Evolutionary conservation across 2,329 filamentous ascomycete species (phyloP), one percentile per base, ranked within the genome.

Genomic region (Colletotrichum melonis): DNA sequence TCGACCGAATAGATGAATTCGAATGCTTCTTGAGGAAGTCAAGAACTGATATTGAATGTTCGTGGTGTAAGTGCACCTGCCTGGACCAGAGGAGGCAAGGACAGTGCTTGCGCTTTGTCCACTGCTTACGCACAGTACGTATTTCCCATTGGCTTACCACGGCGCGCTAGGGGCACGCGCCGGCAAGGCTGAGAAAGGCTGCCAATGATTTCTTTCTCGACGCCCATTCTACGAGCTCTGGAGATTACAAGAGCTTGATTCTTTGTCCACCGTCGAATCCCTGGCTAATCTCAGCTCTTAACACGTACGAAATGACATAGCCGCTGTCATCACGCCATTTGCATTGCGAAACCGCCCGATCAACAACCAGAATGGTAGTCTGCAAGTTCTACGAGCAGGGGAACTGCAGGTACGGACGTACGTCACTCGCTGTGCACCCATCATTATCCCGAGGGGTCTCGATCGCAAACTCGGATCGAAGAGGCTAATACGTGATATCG

Each of bases 381-480:
- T 89, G 87, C 81, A 84, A 82, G 78, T 89, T 85, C 79, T 89
- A 79, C 74, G 81, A 85, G 81, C 85, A 87, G 78, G 88, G 88
- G 69, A 83, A 83, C 79, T 89, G 88, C 85, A 86, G 83, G 72
- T 87, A 82, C 77, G 88, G 88, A 79, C 83, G 88, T 89, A 82
- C 62, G 86, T 82, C 60, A 35, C 58, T 14, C 19, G 42, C 11
- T 38, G 46, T 42, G 32, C 28, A 55, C 55, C 32, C 67, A 46
- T 56, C 30, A 19, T 26, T 59, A 24, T 14, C 22, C 35, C 28
- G 32, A 5, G 16, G 14, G 8, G n/a, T 14, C n/a, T 19, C 24
- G 12, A 56, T 32, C 11, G 8, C 4, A 24, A 1, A 22, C 2
- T n/a, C 24, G 5, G 63, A 3, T 12, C 9, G 5, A 24, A 63